A percentile compares a stretch with the other conserved stretches of the same genome.
Evolutionary conservation across 2,329 filamentous ascomycete genomes (phyloP).

Genomic region (Amauroascus niger): DNA sequence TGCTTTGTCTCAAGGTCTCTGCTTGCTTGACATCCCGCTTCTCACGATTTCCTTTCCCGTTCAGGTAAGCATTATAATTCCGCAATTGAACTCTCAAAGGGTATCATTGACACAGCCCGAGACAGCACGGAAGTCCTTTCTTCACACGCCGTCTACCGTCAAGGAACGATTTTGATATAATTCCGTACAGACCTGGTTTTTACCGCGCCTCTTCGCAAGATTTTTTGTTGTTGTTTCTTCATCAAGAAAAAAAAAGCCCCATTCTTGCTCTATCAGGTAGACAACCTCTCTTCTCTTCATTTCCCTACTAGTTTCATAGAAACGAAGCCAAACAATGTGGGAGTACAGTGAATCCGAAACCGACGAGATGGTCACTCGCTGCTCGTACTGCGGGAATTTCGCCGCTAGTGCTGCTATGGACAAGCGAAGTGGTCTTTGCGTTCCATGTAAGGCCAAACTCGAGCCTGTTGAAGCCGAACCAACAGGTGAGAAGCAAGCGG

Average conservation of each 20-base stretch:
- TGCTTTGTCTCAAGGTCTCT: slow-evolving; percentile 5
- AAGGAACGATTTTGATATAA: background rate
- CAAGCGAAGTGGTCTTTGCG: slow-evolving; percentile 14
- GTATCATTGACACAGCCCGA: background rate
- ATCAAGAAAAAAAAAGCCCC: background rate
- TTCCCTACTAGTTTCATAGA: background rate
- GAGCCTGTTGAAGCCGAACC: background rate
- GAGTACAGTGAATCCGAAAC: slow-evolving; percentile 16
- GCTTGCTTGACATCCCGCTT: background rate
- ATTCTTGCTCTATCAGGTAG: background rate
- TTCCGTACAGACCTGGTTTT: background rate
- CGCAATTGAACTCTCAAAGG: background rate
- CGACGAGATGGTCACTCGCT: slow-evolving; percentile 16
- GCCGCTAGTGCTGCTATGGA: slow-evolving; percentile 9
- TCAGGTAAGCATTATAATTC: background rate
- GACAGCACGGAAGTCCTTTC: slow-evolving; percentile 2
- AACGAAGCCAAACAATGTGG: slow-evolving; percentile 15
- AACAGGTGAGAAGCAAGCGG: background rate
- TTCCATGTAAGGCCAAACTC: slow-evolving; percentile 14
- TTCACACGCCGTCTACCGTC: background rate
- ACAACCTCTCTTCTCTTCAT: background rate
- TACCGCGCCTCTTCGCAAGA: slow-evolving; percentile 2
- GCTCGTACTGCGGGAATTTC: slow-evolving; percentile 19
- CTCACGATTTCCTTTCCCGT: background rate
- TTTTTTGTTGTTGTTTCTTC: too few relatives aligned